Percentiles rank a stretch among this genome's conserved stretches.
Conservation (phyloP, 495 filamentous ascomycete species). For the Xylaria acuta region DNA sequence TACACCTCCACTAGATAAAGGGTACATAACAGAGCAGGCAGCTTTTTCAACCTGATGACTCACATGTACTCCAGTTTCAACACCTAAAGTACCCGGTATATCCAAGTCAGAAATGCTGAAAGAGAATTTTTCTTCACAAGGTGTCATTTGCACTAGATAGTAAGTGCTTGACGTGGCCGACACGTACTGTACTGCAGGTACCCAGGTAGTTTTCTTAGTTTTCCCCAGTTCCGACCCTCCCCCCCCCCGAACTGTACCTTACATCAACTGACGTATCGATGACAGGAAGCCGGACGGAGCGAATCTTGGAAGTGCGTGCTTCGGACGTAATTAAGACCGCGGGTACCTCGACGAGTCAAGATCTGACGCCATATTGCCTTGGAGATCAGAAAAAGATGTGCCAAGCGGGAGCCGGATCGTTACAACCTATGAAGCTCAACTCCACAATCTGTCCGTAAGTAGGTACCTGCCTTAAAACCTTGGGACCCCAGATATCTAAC, state of each 20-base stretch:
- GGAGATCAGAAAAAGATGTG: not conserved
- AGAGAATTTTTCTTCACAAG: not conserved
- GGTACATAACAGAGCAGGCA: conserved; percentile 2
- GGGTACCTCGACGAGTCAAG: conserved; percentile 6
- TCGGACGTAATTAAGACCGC: conserved; percentile 9
- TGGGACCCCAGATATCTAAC: conserved; percentile 17
- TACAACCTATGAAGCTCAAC: not conserved
- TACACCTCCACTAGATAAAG: not conserved
- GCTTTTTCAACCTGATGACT: conserved; percentile 1
- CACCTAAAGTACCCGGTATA: not conserved
- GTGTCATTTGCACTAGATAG: too few species aligned
- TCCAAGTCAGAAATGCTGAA: not conserved
- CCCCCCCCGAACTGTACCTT: conserved; percentile 10
- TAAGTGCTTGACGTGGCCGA: not conserved
- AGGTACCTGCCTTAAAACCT: not conserved
- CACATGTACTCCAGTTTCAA: not conserved
- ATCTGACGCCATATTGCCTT: not conserved
- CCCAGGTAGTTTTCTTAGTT: too few species aligned
- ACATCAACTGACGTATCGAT: conserved; percentile 20
- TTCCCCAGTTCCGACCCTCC: not conserved
- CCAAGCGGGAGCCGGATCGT: not conserved
- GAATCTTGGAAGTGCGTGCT: conserved; percentile 13
- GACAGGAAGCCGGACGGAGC: conserved; percentile 8
- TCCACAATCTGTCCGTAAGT: not conserved
- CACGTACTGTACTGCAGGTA: too few species aligned